Percentiles rank a stretch among this genome's conserved stretches.
phyloP scores from a whole-genome alignment of 768 basidiomycete genomes.

The Pleurotus eryngii region DNA sequence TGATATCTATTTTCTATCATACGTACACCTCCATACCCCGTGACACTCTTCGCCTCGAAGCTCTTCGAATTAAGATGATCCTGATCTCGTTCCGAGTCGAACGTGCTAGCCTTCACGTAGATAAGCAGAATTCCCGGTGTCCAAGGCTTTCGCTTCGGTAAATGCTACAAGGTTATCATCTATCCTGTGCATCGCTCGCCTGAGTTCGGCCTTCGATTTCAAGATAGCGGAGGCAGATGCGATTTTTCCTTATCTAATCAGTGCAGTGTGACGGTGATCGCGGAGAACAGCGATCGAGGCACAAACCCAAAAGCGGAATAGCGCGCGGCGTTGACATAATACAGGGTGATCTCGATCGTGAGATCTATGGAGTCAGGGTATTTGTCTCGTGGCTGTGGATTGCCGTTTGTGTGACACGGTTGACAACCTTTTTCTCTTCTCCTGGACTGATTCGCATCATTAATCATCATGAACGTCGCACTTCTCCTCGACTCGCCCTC shows the following conservation, averaged over 20 bases:
- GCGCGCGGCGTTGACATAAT: conserved; percentile 8
- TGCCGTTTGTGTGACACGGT: conserved; percentile 4
- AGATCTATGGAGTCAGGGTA: conserved; percentile 1
- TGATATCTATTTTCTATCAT: too few species aligned
- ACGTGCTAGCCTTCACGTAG: too few species aligned
- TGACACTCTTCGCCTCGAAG: too few species aligned
- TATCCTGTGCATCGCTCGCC: neutral
- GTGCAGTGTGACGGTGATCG: conserved; percentile 1
- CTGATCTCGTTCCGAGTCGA: too few species aligned
- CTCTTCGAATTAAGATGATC: too few species aligned
- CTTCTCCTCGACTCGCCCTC: conserved; percentile 71
- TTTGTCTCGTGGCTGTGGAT: conserved; percentile 8
- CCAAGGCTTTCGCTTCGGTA: too few species aligned
- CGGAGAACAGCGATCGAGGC: conserved; percentile 8
- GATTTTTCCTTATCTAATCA: too few species aligned
- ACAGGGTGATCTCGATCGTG: conserved; percentile 8
- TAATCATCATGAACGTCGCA: conserved; percentile 45
- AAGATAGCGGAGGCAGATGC: neutral
- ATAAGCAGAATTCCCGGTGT: too few species aligned
- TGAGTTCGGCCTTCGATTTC: too few species aligned
- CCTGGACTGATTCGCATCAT: conserved; percentile 3
- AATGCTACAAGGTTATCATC: neutral
- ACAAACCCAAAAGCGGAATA: conserved; percentile 2
- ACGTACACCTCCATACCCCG: too few species aligned
- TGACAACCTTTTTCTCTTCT: conserved; percentile 1